Conservation (phyloP, 73 alveolate species). For the Uronychia setigera region DNA sequence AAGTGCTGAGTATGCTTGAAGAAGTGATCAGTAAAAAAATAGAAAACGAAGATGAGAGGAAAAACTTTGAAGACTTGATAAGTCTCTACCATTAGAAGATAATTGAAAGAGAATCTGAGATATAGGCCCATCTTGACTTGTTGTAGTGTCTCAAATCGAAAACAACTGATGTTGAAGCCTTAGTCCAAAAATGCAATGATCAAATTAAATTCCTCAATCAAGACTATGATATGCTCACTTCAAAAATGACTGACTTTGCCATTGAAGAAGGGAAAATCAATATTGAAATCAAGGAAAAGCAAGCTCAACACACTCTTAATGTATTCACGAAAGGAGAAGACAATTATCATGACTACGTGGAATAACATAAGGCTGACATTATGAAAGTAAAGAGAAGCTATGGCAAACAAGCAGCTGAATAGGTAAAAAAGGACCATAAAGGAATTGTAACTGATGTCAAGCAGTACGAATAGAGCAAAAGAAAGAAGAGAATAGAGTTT, state of each 20-base stretch:
- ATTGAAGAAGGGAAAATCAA: conserved; percentile 23
- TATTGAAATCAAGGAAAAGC: conserved; percentile 35
- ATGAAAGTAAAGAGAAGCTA: conserved; percentile 54
- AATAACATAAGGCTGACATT: conserved; percentile 20
- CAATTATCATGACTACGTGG: conserved; percentile 41
- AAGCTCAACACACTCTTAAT: conserved; percentile 34
- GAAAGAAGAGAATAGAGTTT: conserved; percentile 15
- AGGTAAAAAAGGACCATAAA: conserved; percentile 50
- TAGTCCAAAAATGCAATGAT: not conserved
- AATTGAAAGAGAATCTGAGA: conserved; percentile 25
- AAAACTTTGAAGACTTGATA: conserved; percentile 47
- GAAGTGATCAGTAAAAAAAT: conserved; percentile 4
- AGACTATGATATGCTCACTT: not conserved
- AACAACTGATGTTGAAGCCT: not conserved
- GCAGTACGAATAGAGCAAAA: conserved; percentile 10
- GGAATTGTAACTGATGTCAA: conserved; percentile 37
- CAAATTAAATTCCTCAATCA: not conserved
- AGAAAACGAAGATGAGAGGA: conserved; percentile 39
- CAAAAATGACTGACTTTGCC: not conserved
- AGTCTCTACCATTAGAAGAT: conserved; percentile 47
- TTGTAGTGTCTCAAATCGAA: too few relatives aligned
- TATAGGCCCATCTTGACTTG: not conserved
- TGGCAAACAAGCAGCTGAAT: conserved; percentile 49
- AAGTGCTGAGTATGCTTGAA: conserved; percentile 1
- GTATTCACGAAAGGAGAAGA: conserved; percentile 53